Conservation (phyloP, 371 early-diverging fungal species). For the Neoconidiobolus thromboides region DNA sequence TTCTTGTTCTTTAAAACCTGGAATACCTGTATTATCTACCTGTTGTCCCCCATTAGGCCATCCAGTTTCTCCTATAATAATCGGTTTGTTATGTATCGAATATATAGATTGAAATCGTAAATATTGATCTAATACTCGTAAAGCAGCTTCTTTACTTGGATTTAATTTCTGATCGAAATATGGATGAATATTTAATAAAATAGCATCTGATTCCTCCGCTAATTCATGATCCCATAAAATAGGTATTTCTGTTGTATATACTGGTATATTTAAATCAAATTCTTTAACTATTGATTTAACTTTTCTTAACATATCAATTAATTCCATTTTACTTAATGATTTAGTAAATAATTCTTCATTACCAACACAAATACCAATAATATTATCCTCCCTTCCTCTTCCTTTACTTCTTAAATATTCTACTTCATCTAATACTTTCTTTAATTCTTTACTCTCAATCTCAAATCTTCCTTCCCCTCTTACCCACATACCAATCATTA, state of each 20-base stretch:
- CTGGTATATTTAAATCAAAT: background rate
- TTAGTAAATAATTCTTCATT: background rate
- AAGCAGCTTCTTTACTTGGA: background rate
- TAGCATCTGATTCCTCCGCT: background rate
- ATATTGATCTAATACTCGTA: background rate
- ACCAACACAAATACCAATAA: background rate
- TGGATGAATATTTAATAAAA: background rate
- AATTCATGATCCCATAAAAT: background rate
- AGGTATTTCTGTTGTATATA: background rate
- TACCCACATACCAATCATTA: background rate
- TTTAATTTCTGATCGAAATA: background rate
- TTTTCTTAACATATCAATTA: background rate
- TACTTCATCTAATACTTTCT: background rate
- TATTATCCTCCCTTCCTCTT: background rate
- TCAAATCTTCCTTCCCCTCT: background rate
- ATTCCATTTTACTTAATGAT: background rate
- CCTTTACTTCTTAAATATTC: background rate
- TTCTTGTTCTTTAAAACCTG: background rate
- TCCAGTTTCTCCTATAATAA: background rate
- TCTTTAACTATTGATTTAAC: background rate
- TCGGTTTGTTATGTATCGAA: background rate
- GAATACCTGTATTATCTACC: background rate
- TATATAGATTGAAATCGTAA: background rate
- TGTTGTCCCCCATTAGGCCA: background rate
- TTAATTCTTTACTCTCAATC: background rate